phyloP scores from a whole-genome alignment of 768 basidiomycete genomes.

The Boletus rubroflammeus region DNA sequence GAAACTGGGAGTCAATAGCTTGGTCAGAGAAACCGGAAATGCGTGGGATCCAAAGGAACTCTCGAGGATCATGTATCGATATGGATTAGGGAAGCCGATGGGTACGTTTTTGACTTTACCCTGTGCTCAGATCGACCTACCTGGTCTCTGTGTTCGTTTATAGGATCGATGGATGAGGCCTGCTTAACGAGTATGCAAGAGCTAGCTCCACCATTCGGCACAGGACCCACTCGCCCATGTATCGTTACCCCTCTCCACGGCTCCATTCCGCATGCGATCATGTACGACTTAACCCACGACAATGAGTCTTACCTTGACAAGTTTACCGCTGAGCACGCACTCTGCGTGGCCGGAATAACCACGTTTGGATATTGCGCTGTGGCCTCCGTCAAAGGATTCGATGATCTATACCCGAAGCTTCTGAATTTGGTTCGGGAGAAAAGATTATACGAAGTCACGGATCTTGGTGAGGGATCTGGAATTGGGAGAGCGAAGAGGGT shows the following conservation, averaged over 20 bases:
- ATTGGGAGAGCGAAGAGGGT: constrained; percentile 62
- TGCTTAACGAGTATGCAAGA: constrained; percentile 77
- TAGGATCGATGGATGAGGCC: constrained; percentile 90
- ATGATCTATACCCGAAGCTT: constrained; percentile 95
- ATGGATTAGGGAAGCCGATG: constrained; percentile 91
- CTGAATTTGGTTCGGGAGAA: constrained; percentile 85
- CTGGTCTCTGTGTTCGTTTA: background rate
- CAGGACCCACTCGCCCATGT: constrained; percentile 72
- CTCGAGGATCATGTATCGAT: constrained; percentile 82
- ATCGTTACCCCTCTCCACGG: constrained; percentile 79
- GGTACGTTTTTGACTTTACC: constrained; percentile 43
- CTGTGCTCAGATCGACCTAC: background rate
- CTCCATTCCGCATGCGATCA: constrained; percentile 84
- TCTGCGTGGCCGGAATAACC: constrained; percentile 91
- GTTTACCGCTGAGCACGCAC: constrained; percentile 88
- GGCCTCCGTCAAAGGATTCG: constrained; percentile 95
- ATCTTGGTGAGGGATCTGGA: constrained; percentile 51
- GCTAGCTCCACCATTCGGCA: constrained; percentile 77
- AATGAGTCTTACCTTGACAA: constrained; percentile 91
- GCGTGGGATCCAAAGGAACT: constrained; percentile 86
- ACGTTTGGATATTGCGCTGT: constrained; percentile 86
- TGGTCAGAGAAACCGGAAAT: constrained; percentile 95
- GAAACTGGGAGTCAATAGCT: constrained; percentile 86
- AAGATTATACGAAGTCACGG: constrained; percentile 70
- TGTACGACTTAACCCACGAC: constrained; percentile 97